phyloP scores from a whole-genome alignment of 257 asterid species.

The Nicotiana obtusifolia region DNA sequence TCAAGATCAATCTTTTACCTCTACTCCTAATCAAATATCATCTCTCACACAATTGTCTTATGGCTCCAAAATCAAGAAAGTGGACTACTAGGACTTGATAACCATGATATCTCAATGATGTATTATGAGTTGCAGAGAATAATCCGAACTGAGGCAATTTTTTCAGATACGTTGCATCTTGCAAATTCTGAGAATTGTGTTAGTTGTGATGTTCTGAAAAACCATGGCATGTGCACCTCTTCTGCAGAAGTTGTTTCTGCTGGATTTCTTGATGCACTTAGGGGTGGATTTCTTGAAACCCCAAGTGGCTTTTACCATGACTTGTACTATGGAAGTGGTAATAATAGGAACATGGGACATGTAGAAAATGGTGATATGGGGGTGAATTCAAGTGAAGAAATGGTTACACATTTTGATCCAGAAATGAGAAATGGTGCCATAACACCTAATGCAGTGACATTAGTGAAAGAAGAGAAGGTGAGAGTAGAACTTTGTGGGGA shows the following conservation, averaged over 20 bases:
- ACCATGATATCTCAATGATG: neutral
- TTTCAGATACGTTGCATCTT: neutral
- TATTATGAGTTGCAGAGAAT: slow-evolving; percentile 25
- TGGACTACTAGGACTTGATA: slow-evolving; percentile 6
- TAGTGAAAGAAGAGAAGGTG: slow-evolving; percentile 9
- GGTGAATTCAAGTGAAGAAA: slow-evolving; percentile 17
- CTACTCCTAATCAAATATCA: slow-evolving; percentile 28
- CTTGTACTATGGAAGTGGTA: slow-evolving; percentile 23
- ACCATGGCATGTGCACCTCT: slow-evolving; percentile 1
- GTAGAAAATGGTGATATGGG: slow-evolving; percentile 10
- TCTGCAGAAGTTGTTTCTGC: neutral
- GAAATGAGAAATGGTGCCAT: slow-evolving; percentile 10
- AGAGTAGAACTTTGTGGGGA: slow-evolving; percentile 51
- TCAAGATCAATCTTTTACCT: slow-evolving; percentile 36
- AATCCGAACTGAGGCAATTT: neutral
- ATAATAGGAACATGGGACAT: slow-evolving; percentile 6
- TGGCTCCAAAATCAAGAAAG: slow-evolving; percentile 53
- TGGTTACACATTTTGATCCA: slow-evolving; percentile 37
- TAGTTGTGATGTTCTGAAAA: slow-evolving; percentile 17
- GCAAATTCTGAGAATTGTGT: neutral
- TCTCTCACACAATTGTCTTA: slow-evolving; percentile 21
- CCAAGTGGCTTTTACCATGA: slow-evolving; percentile 26
- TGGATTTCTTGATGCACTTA: neutral
- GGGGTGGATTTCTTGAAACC: slow-evolving; percentile 32
- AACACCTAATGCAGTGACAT: neutral